These are phyloP conservation scores for Citrus mangshanensis DNA, from an alignment of 345 rosid species.

Conservation along the genomic window DNA sequence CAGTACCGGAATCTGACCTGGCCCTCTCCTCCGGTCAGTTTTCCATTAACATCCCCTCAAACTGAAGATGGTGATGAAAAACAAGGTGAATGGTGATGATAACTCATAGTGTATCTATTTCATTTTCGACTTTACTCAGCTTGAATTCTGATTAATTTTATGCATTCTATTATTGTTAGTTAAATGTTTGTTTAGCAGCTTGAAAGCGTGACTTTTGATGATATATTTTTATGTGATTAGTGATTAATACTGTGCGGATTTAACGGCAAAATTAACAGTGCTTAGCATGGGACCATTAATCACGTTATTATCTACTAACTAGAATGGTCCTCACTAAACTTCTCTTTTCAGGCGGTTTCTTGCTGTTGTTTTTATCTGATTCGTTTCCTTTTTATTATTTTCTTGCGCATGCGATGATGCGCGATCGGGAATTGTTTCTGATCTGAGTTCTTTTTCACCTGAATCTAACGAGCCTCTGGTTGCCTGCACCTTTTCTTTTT, in stretches of 20 bases:
- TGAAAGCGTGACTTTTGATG: constrained; percentile 48
- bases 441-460: constrained; percentile 20
- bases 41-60: not conserved
- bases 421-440: not conserved
- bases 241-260: constrained; percentile 26
- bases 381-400: not conserved
- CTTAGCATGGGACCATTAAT: constrained; percentile 47
- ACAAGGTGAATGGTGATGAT: not conserved
- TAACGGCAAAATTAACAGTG: constrained; percentile 20
- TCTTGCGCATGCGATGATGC: constrained; percentile 35
- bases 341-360: not conserved
- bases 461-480: constrained; percentile 22
- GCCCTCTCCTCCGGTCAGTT: not conserved
- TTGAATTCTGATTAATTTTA: constrained; percentile 15
- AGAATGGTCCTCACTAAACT: constrained; percentile 47
- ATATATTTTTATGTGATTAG: constrained; percentile 12
- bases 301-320: constrained; percentile 24
- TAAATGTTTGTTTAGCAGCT: constrained; percentile 24
- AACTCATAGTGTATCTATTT: not conserved
- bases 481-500: not conserved
- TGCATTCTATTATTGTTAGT: constrained; percentile 30
- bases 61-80: not conserved
- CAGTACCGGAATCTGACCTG: constrained; percentile 38
- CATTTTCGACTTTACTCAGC: constrained; percentile 5
- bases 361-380: constrained; percentile 1